Evolutionary conservation across 805 yeast species (phyloP), one percentile per base, ranked within the genome.

Genomic region (Starmerella bombi): DNA sequence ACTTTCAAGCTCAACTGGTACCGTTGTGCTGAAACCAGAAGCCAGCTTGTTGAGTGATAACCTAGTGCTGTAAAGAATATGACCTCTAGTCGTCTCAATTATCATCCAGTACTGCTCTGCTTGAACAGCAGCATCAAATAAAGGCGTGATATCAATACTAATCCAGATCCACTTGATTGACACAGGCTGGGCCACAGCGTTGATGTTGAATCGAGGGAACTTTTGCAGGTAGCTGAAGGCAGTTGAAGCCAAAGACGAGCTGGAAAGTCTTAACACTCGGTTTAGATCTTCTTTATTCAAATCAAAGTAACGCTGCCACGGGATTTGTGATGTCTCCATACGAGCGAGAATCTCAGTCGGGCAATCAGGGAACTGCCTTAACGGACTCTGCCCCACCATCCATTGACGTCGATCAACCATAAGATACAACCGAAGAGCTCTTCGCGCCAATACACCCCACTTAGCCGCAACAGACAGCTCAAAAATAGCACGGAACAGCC

Each of bases 401-500:
- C 99, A 93, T 63, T 82, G 67, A 37, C 94, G 63, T 41, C 64
- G 69, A 40, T 81, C 94, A 18, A 85, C 79, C 74, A 81, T 76
- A 48, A 82, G 80, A 56, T 88, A 78, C 9, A 88, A 46, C 39
- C 74, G 74, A 10, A 85, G 65, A 1, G 79, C 54, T 1, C 61
- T 44, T 48, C 69, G 71, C 0, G 93, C 65, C 12, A 80, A 58
- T 17, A 64, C 56, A 0, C 94, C 69, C 93, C 94, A 85, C 9
- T 70, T 69, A 49, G 77, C 80, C 39, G 69, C 65, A 34, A 81
- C 50, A 8, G 81, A 71, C 25, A 91, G 72, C 54, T 88, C 95
- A 56, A 71, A 75, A 47, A 93, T 70, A 0, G 97, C 96, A 42
- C 96, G 64, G 41, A 86, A 65, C 29, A 91, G 59, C 55, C 99